Evolutionary conservation across 2,329 filamentous ascomycete genomes (phyloP).

Genomic region (Venturia effusa): DNA sequence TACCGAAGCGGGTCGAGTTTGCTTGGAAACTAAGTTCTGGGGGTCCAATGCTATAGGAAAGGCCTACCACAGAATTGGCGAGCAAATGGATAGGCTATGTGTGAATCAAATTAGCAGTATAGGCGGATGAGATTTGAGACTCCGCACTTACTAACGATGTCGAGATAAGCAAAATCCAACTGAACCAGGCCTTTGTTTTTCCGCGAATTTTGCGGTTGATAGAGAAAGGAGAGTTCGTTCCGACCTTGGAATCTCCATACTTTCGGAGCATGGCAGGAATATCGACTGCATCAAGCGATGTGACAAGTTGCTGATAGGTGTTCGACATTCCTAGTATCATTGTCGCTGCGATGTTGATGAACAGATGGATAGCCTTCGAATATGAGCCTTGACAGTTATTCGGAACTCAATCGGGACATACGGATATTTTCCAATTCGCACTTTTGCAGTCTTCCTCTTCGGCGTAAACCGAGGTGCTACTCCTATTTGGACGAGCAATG

Average conservation of each 20-base stretch:
- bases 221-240: slow-evolving; percentile 23
- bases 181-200: slow-evolving; percentile 18
- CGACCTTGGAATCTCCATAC: slow-evolving; percentile 22
- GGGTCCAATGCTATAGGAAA: slow-evolving; percentile 18
- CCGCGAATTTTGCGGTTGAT: slow-evolving; percentile 21
- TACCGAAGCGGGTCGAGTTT: neutral
- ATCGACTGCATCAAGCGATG: slow-evolving; percentile 19
- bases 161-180: slow-evolving; percentile 20
- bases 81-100: slow-evolving; percentile 21
- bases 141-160: slow-evolving; percentile 12
- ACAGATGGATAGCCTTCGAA: slow-evolving; percentile 12
- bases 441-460: neutral
- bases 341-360: slow-evolving; percentile 22
- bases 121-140: neutral
- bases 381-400: neutral
- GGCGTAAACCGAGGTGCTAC: neutral
- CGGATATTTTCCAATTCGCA: neutral
- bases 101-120: neutral
- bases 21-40: slow-evolving; percentile 14
- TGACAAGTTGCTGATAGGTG: slow-evolving; percentile 23
- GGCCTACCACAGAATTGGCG: slow-evolving; percentile 18
- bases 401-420: neutral
- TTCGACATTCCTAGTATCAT: slow-evolving; percentile 24
- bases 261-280: slow-evolving; percentile 19
- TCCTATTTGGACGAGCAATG: neutral